phyloP scores from a whole-genome alignment of 2,329 filamentous ascomycete species.

The Penicillium palitans region DNA sequence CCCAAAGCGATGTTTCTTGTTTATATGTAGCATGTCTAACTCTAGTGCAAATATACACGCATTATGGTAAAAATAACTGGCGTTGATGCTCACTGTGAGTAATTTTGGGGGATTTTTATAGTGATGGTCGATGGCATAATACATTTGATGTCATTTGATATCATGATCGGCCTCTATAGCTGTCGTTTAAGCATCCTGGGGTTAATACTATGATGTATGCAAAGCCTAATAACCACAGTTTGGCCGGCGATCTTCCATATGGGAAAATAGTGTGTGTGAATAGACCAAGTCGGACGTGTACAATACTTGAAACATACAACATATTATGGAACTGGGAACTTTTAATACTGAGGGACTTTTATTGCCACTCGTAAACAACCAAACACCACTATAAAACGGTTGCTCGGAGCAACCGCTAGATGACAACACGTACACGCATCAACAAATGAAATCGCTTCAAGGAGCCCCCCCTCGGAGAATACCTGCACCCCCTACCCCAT shows the following conservation, averaged over 20 bases:
- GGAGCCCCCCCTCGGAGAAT: conserved; percentile 28
- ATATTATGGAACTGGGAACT: not conserved
- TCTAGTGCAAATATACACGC: not conserved
- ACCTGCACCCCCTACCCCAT: conserved; percentile 29
- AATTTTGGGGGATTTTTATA: too few relatives aligned
- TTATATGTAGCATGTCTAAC: not conserved
- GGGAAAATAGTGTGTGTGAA: conserved; percentile 4
- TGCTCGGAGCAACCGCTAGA: conserved; percentile 36
- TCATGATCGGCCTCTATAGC: not conserved
- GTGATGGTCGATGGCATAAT: not conserved
- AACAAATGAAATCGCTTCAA: conserved; percentile 30
- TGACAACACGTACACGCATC: conserved; percentile 29
- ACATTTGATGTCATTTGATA: not conserved
- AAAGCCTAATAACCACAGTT: not conserved
- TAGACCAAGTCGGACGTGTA: not conserved
- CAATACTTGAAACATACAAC: not conserved
- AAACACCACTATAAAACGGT: conserved; percentile 27
- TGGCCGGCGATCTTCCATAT: not conserved
- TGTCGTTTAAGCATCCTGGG: not conserved
- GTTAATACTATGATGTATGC: not conserved
- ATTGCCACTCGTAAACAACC: conserved; percentile 8
- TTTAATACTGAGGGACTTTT: not conserved
- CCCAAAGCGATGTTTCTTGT: not conserved
- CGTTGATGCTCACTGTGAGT: not conserved
- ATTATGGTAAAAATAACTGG: not conserved